phyloP scores from a whole-genome alignment of 139 green algal species.

The Closterium sp. region DNA sequence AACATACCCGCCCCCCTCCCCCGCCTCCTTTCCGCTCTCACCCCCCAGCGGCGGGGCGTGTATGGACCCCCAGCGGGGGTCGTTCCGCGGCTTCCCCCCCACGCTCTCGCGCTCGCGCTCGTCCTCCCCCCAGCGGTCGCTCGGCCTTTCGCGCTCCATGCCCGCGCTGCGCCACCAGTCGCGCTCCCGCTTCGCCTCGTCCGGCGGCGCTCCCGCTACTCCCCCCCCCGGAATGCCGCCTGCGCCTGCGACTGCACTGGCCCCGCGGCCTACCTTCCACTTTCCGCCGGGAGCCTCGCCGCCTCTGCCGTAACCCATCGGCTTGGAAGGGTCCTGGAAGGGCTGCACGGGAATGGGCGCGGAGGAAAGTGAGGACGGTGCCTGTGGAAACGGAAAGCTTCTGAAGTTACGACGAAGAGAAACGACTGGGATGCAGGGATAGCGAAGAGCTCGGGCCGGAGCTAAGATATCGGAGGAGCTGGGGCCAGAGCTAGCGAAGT shows the following conservation, averaged over 20 bases:
- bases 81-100: background rate
- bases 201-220: background rate
- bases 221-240: background rate
- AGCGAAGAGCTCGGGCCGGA: background rate
- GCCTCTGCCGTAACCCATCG: background rate
- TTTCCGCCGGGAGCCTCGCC: background rate
- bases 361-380: too few species aligned
- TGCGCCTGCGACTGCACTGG: background rate
- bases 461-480: too few species aligned
- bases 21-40: background rate
- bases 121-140: background rate
- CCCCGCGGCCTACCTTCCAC: background rate
- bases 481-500: too few species aligned
- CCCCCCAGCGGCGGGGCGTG: background rate
- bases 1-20: background rate
- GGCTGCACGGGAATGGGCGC: too few species aligned
- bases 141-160: constrained; percentile 4
- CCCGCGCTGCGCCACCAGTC: constrained; percentile 3
- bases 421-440: background rate
- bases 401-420: too few species aligned
- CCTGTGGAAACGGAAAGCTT: too few species aligned
- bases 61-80: background rate
- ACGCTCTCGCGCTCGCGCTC: constrained; percentile 1
- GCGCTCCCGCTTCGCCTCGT: background rate
- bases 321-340: background rate